These are phyloP conservation scores for Monosporozyma servazzii DNA, from an alignment of 805 yeast species.

Conservation along the genomic window DNA sequence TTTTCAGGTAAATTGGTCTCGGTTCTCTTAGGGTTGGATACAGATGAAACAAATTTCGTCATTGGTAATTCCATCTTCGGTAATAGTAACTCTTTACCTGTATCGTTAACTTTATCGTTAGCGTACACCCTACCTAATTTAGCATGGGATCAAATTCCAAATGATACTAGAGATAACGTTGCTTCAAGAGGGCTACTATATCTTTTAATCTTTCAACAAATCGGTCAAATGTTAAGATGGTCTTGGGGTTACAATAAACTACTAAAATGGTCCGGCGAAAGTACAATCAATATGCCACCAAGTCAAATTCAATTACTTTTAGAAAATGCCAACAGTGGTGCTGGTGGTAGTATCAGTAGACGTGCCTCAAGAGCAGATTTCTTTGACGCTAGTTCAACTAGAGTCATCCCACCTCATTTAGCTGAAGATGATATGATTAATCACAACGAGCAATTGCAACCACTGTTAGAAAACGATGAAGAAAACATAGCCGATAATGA, in stretches of 20 bases:
- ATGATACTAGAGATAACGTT: conserved; percentile 58
- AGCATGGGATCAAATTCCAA: conserved; percentile 63
- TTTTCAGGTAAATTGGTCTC: conserved; percentile 51
- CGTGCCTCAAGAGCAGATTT: neutral
- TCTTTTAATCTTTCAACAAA: conserved; percentile 66
- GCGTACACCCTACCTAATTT: conserved; percentile 68
- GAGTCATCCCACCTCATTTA: neutral
- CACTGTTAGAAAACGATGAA: neutral
- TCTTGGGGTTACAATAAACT: conserved; percentile 77
- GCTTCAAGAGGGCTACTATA: conserved; percentile 74
- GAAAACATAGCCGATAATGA: neutral
- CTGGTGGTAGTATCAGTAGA: neutral
- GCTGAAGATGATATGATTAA: neutral
- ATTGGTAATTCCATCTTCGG: conserved; percentile 97
- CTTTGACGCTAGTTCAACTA: neutral
- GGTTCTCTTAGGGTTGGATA: conserved; percentile 46
- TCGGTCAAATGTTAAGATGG: conserved; percentile 79
- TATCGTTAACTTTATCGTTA: conserved; percentile 72
- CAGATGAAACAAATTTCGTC: conserved; percentile 78
- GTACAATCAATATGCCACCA: conserved; percentile 25
- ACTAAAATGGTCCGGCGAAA: conserved; percentile 39
- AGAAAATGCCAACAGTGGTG: conserved; percentile 7
- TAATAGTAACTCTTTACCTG: conserved; percentile 90
- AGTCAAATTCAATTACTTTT: conserved; percentile 16
- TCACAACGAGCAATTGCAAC: neutral